Conservation (phyloP, 2,329 filamentous ascomycete genomes). For the Microdochium nivale region DNA sequence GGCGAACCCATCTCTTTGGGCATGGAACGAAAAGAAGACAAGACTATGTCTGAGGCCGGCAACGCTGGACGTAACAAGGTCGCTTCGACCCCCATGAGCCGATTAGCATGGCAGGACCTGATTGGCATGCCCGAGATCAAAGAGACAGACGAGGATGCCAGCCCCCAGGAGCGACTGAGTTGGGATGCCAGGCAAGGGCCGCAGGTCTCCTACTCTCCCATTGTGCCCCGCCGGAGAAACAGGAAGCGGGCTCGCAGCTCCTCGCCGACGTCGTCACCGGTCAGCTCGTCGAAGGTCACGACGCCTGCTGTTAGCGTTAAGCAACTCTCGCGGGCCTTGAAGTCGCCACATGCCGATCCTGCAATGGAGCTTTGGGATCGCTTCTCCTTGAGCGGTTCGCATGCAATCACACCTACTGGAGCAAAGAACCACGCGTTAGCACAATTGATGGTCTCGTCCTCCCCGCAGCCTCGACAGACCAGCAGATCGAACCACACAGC, state of each 20-base stretch:
- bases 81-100: constrained; percentile 39
- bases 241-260: constrained; percentile 67
- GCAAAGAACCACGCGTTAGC: constrained; percentile 39
- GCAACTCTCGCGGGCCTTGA: constrained; percentile 48
- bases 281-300: constrained; percentile 29
- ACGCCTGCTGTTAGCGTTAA: constrained; percentile 47
- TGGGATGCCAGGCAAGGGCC: constrained; percentile 47
- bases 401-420: not conserved
- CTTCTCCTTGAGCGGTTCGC: constrained; percentile 46
- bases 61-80: constrained; percentile 13
- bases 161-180: constrained; percentile 52
- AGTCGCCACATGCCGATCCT: constrained; percentile 62
- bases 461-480: constrained; percentile 49
- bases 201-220: constrained; percentile 33
- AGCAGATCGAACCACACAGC: constrained; percentile 21
- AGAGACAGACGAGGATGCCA: constrained; percentile 37
- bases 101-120: constrained; percentile 50
- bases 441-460: constrained; percentile 62
- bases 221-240: constrained; percentile 37
- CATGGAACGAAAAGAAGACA: not conserved
- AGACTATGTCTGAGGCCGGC: constrained; percentile 7
- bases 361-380: constrained; percentile 71
- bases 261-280: constrained; percentile 63
- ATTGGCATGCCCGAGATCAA: constrained; percentile 34
- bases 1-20: constrained; percentile 1